These are phyloP conservation scores for Nigrograna mackinnonii DNA, from an alignment of 2,329 filamentous ascomycete genomes.

Conservation along the genomic window DNA sequence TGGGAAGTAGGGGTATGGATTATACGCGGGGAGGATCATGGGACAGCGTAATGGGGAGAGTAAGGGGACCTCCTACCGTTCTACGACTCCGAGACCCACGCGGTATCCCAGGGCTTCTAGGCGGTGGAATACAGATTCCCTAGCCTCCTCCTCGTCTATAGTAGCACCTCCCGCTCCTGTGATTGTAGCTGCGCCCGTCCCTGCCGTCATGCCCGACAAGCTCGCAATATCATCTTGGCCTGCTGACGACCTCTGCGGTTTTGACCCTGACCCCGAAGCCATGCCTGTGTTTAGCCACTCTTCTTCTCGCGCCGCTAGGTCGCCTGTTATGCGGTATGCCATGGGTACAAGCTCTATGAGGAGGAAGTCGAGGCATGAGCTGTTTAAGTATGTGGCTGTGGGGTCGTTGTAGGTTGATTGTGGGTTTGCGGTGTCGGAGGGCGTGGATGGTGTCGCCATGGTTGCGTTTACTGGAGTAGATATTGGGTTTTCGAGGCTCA, in stretches of 20 bases:
- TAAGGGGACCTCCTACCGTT: constrained; percentile 64
- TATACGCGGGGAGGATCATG: too few relatives aligned
- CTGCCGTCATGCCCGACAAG: constrained; percentile 20
- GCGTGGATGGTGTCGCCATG: not conserved
- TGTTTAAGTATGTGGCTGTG: constrained; percentile 74
- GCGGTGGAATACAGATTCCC: constrained; percentile 83
- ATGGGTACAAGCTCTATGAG: constrained; percentile 96
- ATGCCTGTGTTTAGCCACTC: constrained; percentile 30
- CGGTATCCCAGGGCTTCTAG: constrained; percentile 86
- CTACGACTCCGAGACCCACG: constrained; percentile 88
- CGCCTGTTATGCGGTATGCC: constrained; percentile 81
- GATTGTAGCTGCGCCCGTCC: constrained; percentile 15
- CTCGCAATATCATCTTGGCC: constrained; percentile 26
- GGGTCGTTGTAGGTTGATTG: constrained; percentile 77
- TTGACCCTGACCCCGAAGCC: not conserved
- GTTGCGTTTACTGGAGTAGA: not conserved
- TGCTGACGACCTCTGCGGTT: too few relatives aligned
- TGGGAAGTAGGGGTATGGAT: constrained; percentile 1
- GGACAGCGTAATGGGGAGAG: not conserved
- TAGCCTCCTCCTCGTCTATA: constrained; percentile 76
- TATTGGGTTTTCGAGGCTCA: not conserved
- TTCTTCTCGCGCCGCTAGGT: constrained; percentile 62
- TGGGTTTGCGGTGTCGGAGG: constrained; percentile 59
- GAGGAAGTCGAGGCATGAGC: constrained; percentile 89
- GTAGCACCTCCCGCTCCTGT: constrained; percentile 22